phyloP scores from a whole-genome alignment of 768 basidiomycete species.

The Scleroderma citrinum region DNA sequence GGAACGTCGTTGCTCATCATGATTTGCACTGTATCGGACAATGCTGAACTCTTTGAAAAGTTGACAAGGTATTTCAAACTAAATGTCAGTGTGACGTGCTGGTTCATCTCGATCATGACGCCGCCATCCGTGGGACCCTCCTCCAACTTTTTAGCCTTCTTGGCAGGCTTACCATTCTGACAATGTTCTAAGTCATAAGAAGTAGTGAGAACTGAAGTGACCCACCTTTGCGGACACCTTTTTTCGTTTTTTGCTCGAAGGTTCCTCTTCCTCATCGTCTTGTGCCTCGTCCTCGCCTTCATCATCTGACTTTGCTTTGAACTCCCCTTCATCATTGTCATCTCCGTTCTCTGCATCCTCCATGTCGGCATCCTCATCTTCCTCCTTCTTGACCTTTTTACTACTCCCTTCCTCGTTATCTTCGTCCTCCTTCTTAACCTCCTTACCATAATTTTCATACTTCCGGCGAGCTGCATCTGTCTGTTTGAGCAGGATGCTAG shows the following conservation, averaged over 20 bases:
- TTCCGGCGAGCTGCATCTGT: slow-evolving; percentile 46
- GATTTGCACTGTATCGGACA: slow-evolving; percentile 69
- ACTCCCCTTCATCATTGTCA: slow-evolving; percentile 36
- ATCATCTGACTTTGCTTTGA: slow-evolving; percentile 39
- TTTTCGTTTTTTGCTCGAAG: slow-evolving; percentile 64
- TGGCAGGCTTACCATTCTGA: slow-evolving; percentile 37
- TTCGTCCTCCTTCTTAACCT: slow-evolving; percentile 40
- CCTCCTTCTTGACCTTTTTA: slow-evolving; percentile 31
- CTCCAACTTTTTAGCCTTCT: slow-evolving; percentile 54
- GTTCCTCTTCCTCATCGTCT: slow-evolving; percentile 44
- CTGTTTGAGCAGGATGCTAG: slow-evolving; percentile 77
- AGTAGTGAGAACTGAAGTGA: not conserved
- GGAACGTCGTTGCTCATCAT: slow-evolving; percentile 94
- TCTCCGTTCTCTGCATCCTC: slow-evolving; percentile 49
- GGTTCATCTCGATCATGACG: slow-evolving; percentile 84
- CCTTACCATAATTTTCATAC: slow-evolving; percentile 37
- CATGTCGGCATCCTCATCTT: slow-evolving; percentile 39
- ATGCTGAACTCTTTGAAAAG: slow-evolving; percentile 83
- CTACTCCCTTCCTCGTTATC: slow-evolving; percentile 31
- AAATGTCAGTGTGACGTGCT: slow-evolving; percentile 89
- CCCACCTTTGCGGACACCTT: slow-evolving; percentile 47
- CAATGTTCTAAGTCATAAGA: not conserved
- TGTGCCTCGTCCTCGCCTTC: slow-evolving; percentile 44
- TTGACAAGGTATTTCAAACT: slow-evolving; percentile 96
- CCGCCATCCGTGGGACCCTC: slow-evolving; percentile 49